phyloP scores from a whole-genome alignment of 2,329 filamentous ascomycete genomes.

The Calonectria henricotiae region DNA sequence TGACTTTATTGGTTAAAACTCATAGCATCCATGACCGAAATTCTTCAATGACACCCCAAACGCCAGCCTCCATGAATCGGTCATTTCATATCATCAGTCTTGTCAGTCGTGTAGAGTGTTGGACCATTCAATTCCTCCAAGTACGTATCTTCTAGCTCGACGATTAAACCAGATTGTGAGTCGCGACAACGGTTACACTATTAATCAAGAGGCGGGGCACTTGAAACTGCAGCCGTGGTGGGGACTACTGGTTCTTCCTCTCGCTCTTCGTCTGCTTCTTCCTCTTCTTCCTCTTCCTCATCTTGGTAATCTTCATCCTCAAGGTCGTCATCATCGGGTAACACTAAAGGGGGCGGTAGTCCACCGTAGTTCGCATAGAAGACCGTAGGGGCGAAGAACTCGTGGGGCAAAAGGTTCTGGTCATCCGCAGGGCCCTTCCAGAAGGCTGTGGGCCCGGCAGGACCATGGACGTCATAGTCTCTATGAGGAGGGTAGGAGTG shows the following conservation, averaged over 20 bases:
- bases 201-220: not conserved
- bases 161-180: not conserved
- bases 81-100: not conserved
- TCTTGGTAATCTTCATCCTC: slow-evolving; percentile 49
- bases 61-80: not conserved
- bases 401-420: slow-evolving; percentile 54
- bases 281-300: slow-evolving; percentile 35
- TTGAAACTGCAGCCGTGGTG: not conserved
- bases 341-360: not conserved
- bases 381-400: slow-evolving; percentile 55
- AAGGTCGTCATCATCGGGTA: slow-evolving; percentile 39
- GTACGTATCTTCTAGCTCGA: too few species aligned
- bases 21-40: not conserved
- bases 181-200: not conserved
- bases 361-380: slow-evolving; percentile 43
- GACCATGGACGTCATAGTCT: slow-evolving; percentile 78
- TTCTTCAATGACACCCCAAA: not conserved
- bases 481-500: slow-evolving; percentile 54
- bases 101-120: not conserved
- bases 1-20: not conserved
- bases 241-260: not conserved
- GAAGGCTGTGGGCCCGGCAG: slow-evolving; percentile 82
- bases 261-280: not conserved
- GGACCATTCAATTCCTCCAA: not conserved
- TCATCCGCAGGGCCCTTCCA: slow-evolving; percentile 79